Percentiles rank a stretch among this genome's conserved stretches.
phyloP scores from a whole-genome alignment of 176 grass and related monocot species.

The Chloris gayana region DNA sequence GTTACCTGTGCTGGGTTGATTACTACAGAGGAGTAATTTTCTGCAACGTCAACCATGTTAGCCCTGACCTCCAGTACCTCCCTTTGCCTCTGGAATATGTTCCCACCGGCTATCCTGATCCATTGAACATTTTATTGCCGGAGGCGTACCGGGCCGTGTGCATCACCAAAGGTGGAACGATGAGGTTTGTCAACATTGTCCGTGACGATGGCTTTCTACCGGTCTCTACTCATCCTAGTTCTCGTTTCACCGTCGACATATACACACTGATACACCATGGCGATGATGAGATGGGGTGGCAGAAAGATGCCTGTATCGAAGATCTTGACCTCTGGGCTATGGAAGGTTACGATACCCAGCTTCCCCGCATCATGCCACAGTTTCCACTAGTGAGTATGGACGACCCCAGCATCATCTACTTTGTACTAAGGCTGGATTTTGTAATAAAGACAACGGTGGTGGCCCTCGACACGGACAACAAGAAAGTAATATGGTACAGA shows the following conservation, averaged over 20 bases:
- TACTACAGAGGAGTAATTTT: not conserved
- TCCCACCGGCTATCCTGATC: not conserved
- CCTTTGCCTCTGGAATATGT: not conserved
- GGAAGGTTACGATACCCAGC: not conserved
- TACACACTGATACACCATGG: not conserved
- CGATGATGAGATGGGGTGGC: not conserved
- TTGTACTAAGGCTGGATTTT: not conserved
- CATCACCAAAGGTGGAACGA: not conserved
- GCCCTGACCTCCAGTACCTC: not conserved
- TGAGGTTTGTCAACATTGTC: too few species aligned
- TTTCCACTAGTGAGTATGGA: constrained; percentile 10
- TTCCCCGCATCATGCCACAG: not conserved
- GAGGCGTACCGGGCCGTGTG: not conserved
- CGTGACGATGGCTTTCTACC: not conserved
- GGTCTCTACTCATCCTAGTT: not conserved
- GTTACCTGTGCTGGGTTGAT: too few species aligned
- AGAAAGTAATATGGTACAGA: not conserved
- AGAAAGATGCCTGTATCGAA: not conserved
- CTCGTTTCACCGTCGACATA: not conserved
- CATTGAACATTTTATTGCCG: not conserved
- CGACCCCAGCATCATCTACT: not conserved
- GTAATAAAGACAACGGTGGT: not conserved
- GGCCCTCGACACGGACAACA: not conserved
- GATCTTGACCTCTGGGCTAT: not conserved
- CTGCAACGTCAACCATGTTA: not conserved